Percentiles rank a stretch among this genome's conserved stretches.
These are phyloP conservation scores for Clohesyomyces aquaticus DNA, from an alignment of 495 filamentous ascomycete genomes.

Conservation along the genomic window DNA sequence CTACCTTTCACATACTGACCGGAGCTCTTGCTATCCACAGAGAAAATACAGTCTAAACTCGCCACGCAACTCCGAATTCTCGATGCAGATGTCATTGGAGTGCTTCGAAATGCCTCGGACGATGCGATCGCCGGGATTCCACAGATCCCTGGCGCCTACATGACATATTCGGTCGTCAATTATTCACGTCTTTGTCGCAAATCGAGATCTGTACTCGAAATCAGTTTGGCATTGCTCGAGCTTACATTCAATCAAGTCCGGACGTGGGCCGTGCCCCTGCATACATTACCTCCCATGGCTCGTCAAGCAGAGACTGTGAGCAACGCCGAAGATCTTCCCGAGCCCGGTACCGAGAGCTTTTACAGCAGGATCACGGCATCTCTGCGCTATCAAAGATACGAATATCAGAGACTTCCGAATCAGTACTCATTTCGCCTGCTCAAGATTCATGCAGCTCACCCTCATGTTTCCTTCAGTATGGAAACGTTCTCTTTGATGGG, in stretches of 20 bases:
- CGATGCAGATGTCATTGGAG: not conserved
- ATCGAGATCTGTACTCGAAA: not conserved
- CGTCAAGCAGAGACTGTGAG: not conserved
- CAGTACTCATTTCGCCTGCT: slow-evolving; percentile 9
- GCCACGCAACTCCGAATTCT: not conserved
- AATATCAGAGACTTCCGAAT: slow-evolving; percentile 1
- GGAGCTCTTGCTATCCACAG: not conserved
- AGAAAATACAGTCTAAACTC: not conserved
- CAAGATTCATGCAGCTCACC: not conserved
- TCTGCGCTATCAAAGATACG: slow-evolving; percentile 5
- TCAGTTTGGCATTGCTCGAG: not conserved
- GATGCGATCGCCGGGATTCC: slow-evolving; percentile 13
- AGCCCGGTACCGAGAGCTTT: slow-evolving; percentile 3
- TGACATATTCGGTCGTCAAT: not conserved
- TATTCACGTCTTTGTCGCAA: not conserved
- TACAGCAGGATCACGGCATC: slow-evolving; percentile 4
- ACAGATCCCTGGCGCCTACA: not conserved
- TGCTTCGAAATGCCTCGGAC: not conserved
- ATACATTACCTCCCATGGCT: slow-evolving; percentile 9
- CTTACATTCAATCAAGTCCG: not conserved
- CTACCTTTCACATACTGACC: not conserved
- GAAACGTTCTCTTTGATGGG: slow-evolving; percentile 4
- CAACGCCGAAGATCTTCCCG: not conserved
- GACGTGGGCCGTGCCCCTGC: slow-evolving; percentile 7
- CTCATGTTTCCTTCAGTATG: slow-evolving; percentile 4